Conservation (phyloP, 352 stramenopile species). For the Phytophthora vignae region DNA sequence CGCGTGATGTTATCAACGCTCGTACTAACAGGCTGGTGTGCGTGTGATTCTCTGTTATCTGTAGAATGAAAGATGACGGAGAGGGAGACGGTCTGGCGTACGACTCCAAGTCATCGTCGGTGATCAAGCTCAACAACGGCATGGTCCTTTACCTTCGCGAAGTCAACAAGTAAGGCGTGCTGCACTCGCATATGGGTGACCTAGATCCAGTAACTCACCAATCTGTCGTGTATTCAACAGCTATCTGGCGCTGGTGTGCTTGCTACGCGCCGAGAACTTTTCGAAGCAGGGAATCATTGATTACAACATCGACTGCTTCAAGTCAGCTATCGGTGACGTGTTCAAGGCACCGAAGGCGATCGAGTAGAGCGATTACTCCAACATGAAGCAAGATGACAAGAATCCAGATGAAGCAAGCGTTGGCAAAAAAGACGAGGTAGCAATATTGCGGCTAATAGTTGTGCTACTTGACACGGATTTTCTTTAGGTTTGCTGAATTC, state of each 20-base stretch:
- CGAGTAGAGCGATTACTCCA: slow-evolving; percentile 33
- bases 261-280: slow-evolving; percentile 97
- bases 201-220: background rate
- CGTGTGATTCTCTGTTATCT: background rate
- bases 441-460: slow-evolving; percentile 19
- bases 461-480: slow-evolving; percentile 14
- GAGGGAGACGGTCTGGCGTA: slow-evolving; percentile 95
- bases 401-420: background rate
- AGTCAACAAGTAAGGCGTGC: slow-evolving; percentile 87
- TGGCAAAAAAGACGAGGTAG: slow-evolving; percentile 16
- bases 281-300: slow-evolving; percentile 98
- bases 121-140: slow-evolving; percentile 98
- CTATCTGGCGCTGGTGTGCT: slow-evolving; percentile 98
- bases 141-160: slow-evolving; percentile 96
- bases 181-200: background rate
- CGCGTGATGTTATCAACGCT: background rate
- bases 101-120: slow-evolving; percentile 95
- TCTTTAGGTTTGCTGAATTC: slow-evolving; percentile 3
- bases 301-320: slow-evolving; percentile 99
- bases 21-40: background rate
- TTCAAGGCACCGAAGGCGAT: slow-evolving; percentile 80
- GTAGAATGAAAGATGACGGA: slow-evolving; percentile 89
- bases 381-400: background rate
- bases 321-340: slow-evolving; percentile 92
- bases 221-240: slow-evolving; percentile 28